phyloP scores from a whole-genome alignment of 1,284 basidiomycete genomes.

The Apiotrichum montevideense region DNA sequence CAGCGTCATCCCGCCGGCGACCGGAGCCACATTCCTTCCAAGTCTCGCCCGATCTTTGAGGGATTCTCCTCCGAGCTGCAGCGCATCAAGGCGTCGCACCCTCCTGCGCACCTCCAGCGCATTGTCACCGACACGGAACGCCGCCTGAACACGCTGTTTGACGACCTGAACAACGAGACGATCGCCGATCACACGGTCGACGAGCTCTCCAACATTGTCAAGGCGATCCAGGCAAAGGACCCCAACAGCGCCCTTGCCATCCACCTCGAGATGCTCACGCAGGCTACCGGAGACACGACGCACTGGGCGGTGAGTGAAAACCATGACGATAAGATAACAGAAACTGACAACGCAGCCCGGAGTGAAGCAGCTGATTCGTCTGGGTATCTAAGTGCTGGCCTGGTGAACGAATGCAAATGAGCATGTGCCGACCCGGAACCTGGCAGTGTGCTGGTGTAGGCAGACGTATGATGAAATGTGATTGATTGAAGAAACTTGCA shows the following conservation, averaged over 20 bases:
- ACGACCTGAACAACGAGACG: conserved; percentile 85
- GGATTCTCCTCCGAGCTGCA: conserved; percentile 60
- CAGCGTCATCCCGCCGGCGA: conserved; percentile 72
- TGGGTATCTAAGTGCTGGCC: conserved; percentile 19
- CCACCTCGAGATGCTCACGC: conserved; percentile 71
- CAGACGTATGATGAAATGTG: too few relatives aligned
- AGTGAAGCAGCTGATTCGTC: conserved; percentile 62
- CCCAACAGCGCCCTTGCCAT: conserved; percentile 64
- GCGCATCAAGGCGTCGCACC: conserved; percentile 55
- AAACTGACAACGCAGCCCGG: conserved; percentile 51
- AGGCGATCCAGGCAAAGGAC: conserved; percentile 68
- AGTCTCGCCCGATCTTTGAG: conserved; percentile 61
- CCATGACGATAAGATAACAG: conserved; percentile 21
- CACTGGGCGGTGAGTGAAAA: conserved; percentile 59
- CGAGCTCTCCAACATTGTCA: conserved; percentile 60
- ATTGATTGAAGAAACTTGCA: too few relatives aligned
- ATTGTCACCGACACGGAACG: conserved; percentile 84
- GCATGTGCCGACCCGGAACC: too few relatives aligned
- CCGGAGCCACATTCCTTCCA: conserved; percentile 77
- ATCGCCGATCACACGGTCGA: conserved; percentile 65
- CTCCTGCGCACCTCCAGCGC: conserved; percentile 61
- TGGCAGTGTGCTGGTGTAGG: too few relatives aligned
- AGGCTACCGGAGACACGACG: conserved; percentile 71
- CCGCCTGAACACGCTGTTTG: conserved; percentile 78
- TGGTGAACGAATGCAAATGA: too few relatives aligned